Conservation (phyloP, 805 yeast species). For the Lachancea mirantina region DNA sequence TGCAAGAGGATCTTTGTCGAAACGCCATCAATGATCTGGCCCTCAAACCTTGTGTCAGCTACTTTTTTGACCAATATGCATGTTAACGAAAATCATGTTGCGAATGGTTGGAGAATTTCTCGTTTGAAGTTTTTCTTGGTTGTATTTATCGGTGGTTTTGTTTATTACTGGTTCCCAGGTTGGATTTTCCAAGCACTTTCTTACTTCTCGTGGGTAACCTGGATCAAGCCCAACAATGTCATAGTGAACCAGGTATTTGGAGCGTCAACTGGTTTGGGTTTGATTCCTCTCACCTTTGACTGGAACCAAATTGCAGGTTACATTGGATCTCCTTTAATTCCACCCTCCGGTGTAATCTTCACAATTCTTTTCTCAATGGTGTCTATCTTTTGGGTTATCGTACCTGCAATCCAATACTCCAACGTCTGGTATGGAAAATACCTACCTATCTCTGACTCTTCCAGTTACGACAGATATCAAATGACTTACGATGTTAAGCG, state of each 20-base stretch:
- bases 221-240: slow-evolving; percentile 44
- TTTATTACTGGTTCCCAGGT: slow-evolving; percentile 57
- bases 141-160: slow-evolving; percentile 35
- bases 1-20: slow-evolving; percentile 51
- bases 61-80: slow-evolving; percentile 17
- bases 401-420: slow-evolving; percentile 46
- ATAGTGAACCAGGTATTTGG: slow-evolving; percentile 64
- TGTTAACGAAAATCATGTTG: slow-evolving; percentile 15
- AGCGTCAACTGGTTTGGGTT: slow-evolving; percentile 50
- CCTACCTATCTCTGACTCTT: slow-evolving; percentile 49
- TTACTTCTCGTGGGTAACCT: slow-evolving; percentile 45
- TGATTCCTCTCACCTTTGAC: slow-evolving; percentile 61
- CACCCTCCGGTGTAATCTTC: slow-evolving; percentile 44
- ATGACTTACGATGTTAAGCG: slow-evolving; percentile 42
- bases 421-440: slow-evolving; percentile 54
- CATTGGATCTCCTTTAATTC: slow-evolving; percentile 56
- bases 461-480: slow-evolving; percentile 47
- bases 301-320: slow-evolving; percentile 47
- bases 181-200: slow-evolving; percentile 53
- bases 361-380: slow-evolving; percentile 43
- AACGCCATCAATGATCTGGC: slow-evolving; percentile 69
- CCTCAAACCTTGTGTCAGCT: slow-evolving; percentile 51
- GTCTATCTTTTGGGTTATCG: slow-evolving; percentile 45
- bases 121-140: slow-evolving; percentile 43
- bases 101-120: slow-evolving; percentile 33